These are phyloP conservation scores for Cucurbita ficifolia DNA, from an alignment of 306 rosid genomes.

Conservation along the genomic window DNA sequence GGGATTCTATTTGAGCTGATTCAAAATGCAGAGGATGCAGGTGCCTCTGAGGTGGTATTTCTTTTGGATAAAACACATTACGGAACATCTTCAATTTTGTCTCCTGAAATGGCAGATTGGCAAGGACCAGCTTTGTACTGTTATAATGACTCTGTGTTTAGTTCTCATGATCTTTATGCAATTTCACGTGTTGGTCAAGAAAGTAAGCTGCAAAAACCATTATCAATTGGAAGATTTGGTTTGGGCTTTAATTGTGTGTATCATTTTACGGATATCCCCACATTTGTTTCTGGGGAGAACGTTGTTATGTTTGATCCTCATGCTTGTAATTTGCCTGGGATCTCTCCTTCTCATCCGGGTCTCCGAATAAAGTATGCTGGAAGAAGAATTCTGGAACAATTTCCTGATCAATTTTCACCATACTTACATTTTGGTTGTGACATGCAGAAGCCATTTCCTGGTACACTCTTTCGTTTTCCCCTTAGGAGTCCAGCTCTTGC, in stretches of 20 bases:
- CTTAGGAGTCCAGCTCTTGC: constrained; percentile 74
- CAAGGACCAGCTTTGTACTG: constrained; percentile 97
- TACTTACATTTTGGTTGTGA: constrained; percentile 89
- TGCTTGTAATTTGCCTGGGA: constrained; percentile 85
- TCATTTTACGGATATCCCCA: constrained; percentile 92
- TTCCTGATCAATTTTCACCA: constrained; percentile 95
- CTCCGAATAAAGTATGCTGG: constrained; percentile 82
- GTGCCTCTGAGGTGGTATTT: constrained; percentile 84
- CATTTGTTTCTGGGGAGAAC: constrained; percentile 92
- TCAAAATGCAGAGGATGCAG: constrained; percentile 99
- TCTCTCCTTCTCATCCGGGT: constrained; percentile 98
- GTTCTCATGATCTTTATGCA: constrained; percentile 96
- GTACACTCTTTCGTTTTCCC: constrained; percentile 88
- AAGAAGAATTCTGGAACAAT: constrained; percentile 76
- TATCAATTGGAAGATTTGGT: constrained; percentile 97
- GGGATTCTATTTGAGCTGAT: constrained; percentile 89
- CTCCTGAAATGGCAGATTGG: constrained; percentile 99
- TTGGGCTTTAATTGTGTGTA: constrained; percentile 95
- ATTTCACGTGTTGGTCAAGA: constrained; percentile 99
- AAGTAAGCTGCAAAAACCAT: constrained; percentile 93
- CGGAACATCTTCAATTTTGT: constrained; percentile 87
- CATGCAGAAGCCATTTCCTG: constrained; percentile 78
- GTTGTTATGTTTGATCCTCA: constrained; percentile 96
- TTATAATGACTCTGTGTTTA: constrained; percentile 79
- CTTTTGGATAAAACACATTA: constrained; percentile 87